Evolutionary conservation across 2,329 filamentous ascomycete species (phyloP).

Genomic region (Aspergillus sp.): DNA sequence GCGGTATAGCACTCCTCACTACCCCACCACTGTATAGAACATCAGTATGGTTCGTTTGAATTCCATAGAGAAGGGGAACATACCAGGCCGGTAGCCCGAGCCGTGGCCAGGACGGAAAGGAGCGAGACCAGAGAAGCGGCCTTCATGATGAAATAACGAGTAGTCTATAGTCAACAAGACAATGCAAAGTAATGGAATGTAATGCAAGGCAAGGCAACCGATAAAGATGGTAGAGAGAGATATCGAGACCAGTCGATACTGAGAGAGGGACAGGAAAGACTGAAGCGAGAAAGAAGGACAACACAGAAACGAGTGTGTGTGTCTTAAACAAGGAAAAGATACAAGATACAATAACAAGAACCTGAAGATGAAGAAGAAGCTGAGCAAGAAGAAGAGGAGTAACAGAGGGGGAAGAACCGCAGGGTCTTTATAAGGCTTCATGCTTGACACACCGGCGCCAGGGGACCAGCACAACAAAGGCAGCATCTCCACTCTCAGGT

Average conservation of each 20-base stretch:
- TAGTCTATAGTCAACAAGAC: constrained; percentile 16
- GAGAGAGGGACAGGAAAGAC: constrained; percentile 1
- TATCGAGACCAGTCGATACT: constrained; percentile 19
- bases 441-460: constrained; percentile 12
- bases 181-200: not conserved
- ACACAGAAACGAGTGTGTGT: constrained; percentile 46
- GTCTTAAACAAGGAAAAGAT: constrained; percentile 20
- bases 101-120: constrained; percentile 51
- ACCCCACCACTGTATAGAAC: constrained; percentile 50
- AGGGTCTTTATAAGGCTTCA: constrained; percentile 17
- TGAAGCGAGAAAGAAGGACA: constrained; percentile 29
- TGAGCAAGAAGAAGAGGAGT: constrained; percentile 29
- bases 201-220: not conserved
- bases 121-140: constrained; percentile 28
- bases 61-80: constrained; percentile 31
- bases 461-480: constrained; percentile 11
- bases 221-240: not conserved
- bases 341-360: constrained; percentile 28
- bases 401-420: constrained; percentile 31
- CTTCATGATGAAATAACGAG: constrained; percentile 36
- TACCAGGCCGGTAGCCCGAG: constrained; percentile 50
- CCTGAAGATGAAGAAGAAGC: constrained; percentile 28
- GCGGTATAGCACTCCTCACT: constrained; percentile 63
- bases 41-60: constrained; percentile 1
- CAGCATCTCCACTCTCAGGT: not conserved